A percentile compares a stretch with the other conserved stretches of the same genome.
Conservation (phyloP, 2,329 filamentous ascomycete species). For the Pyrenophora graminea region DNA sequence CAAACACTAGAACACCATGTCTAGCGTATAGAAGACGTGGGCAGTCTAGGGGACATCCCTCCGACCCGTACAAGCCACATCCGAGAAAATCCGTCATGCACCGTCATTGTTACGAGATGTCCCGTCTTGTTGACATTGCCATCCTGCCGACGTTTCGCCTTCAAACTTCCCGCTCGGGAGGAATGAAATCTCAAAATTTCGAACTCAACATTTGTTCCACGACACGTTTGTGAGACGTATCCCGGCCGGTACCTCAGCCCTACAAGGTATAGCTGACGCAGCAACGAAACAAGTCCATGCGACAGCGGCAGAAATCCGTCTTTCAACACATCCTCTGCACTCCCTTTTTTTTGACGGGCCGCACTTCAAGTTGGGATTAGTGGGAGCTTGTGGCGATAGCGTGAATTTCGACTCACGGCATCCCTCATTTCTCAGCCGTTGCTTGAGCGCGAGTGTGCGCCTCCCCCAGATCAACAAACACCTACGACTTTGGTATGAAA, state of each 20-base stretch:
- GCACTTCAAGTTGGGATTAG: slow-evolving; percentile 1
- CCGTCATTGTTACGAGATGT: not conserved
- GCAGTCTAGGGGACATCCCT: slow-evolving; percentile 4
- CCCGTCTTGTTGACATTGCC: not conserved
- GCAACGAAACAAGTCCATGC: slow-evolving; percentile 7
- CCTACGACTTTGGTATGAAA: not conserved
- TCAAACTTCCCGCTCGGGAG: not conserved
- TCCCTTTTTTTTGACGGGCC: not conserved
- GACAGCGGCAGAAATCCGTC: not conserved
- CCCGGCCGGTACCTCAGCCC: slow-evolving; percentile 3
- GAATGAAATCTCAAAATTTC: not conserved
- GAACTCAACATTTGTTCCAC: not conserved
- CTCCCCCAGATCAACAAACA: not conserved
- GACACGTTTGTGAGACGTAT: not conserved
- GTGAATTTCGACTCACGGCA: slow-evolving; percentile 1
- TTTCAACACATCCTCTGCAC: not conserved
- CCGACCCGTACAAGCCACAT: slow-evolving; percentile 6
- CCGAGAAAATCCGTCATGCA: slow-evolving; percentile 2
- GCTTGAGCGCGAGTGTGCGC: not conserved
- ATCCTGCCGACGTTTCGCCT: not conserved
- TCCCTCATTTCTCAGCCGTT: not conserved
- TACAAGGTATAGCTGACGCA: slow-evolving; percentile 6
- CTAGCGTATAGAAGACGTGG: not conserved
- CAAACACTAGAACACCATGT: not conserved
- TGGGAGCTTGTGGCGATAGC: not conserved